Percentiles rank a stretch among this genome's conserved stretches.
These are phyloP conservation scores for Setaria viridis DNA, from an alignment of 202 grass and related monocot genomes.

Conservation along the genomic window DNA sequence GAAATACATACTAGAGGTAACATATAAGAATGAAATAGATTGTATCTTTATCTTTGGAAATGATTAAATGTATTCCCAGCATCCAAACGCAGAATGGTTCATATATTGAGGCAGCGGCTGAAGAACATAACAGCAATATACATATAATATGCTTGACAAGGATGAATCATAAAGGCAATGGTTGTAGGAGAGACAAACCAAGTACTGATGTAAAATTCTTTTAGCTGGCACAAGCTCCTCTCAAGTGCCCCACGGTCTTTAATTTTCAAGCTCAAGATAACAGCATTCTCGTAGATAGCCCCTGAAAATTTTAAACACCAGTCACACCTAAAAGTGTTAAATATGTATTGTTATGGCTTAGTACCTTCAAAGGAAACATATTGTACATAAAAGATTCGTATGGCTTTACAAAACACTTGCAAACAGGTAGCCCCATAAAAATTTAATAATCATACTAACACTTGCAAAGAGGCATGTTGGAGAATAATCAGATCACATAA, in stretches of 20 bases:
- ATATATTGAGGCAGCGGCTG: neutral
- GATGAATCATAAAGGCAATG: neutral
- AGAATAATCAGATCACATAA: neutral
- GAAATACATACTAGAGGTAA: neutral
- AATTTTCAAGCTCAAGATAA: conserved; percentile 70
- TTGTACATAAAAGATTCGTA: neutral
- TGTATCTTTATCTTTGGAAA: neutral
- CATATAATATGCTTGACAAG: neutral
- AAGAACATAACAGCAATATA: neutral
- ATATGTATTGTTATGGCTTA: neutral
- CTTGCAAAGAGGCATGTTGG: conserved; percentile 10
- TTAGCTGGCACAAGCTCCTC: conserved; percentile 40
- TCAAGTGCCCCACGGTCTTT: conserved; percentile 71
- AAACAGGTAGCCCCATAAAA: neutral
- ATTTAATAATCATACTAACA: neutral
- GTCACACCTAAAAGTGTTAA: conserved; percentile 1
- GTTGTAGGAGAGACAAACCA: neutral
- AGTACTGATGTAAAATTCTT: neutral
- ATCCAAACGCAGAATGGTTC: conserved; percentile 3
- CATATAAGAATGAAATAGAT: neutral
- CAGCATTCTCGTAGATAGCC: conserved; percentile 72
- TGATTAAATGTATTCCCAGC: neutral
- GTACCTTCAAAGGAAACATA: neutral
- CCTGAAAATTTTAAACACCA: conserved; percentile 57
- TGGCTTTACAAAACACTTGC: neutral